phyloP scores from a whole-genome alignment of 371 early-diverging fungal genomes.

The Syncephalastrum contaminatum region DNA sequence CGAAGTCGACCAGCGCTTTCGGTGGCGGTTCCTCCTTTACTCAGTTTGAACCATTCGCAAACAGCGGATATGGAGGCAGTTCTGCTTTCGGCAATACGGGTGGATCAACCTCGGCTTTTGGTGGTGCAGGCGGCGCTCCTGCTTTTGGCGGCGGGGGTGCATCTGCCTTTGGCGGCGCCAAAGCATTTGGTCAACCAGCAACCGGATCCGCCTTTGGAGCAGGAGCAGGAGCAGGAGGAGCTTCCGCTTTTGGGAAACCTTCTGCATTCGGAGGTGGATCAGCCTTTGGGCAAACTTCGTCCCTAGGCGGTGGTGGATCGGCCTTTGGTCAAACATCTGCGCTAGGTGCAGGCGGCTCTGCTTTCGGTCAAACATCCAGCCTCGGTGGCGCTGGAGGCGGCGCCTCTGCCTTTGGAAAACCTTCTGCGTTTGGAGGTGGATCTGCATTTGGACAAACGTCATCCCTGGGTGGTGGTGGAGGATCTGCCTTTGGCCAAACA shows the following conservation, averaged over 20 bases:
- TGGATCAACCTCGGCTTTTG: conserved; percentile 10
- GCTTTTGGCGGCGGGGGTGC: conserved; percentile 3
- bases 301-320: conserved; percentile 14
- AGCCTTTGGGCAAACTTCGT: conserved; percentile 30
- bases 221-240: conserved; percentile 12
- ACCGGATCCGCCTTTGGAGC: conserved; percentile 4
- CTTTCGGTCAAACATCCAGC: conserved; percentile 23
- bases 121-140: background rate
- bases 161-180: conserved; percentile 12
- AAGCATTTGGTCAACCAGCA: too few species aligned
- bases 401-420: conserved; percentile 22
- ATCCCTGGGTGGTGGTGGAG: conserved; percentile 15
- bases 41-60: background rate
- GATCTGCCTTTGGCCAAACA: conserved; percentile 21
- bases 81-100: conserved; percentile 17
- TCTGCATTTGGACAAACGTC: conserved; percentile 32
- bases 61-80: conserved; percentile 9
- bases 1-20: conserved; percentile 25
- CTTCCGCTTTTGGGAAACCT: conserved; percentile 6
- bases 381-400: conserved; percentile 25
- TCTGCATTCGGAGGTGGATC: conserved; percentile 21
- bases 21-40: conserved; percentile 28
- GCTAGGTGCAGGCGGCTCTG: conserved; percentile 11
- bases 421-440: conserved; percentile 19
- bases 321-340: conserved; percentile 24